These are phyloP conservation scores for Zoysia matrella DNA, from an alignment of 202 grass and related monocot genomes.

Conservation along the genomic window DNA sequence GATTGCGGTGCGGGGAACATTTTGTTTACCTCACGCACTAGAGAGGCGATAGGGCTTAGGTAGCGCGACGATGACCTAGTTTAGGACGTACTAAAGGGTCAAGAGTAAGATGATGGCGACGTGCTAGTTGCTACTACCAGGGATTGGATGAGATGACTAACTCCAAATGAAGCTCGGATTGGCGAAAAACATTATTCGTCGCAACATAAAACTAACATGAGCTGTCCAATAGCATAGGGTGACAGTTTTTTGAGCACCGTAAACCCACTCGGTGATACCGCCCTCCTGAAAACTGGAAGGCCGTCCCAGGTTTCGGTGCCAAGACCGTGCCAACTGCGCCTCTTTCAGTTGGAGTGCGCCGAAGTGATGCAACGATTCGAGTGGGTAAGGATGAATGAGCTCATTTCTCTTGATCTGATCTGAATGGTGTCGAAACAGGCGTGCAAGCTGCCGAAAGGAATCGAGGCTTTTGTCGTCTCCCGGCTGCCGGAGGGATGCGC, in stretches of 20 bases:
- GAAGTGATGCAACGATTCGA: no score
- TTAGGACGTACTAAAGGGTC: no score
- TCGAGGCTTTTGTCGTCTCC: neutral
- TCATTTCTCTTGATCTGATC: neutral
- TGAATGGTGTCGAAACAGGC: no score
- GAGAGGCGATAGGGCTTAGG: no score
- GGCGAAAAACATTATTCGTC: no score
- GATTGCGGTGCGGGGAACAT: neutral
- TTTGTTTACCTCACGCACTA: no score
- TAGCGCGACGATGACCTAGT: no score
- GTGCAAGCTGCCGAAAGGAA: neutral
- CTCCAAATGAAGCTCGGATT: no score
- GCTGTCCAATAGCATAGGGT: neutral
- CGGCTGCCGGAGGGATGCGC: neutral
- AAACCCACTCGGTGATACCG: conserved; percentile 15
- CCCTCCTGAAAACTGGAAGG: neutral
- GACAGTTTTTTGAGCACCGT: neutral
- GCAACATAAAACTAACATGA: neutral
- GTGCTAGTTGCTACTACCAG: no score
- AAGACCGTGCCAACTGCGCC: neutral
- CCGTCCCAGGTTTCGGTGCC: conserved; percentile 18
- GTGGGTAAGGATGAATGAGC: neutral
- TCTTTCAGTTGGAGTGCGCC: no score
- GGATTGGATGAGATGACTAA: no score
- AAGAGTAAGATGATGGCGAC: no score